Evolutionary conservation across 176 grass and related monocot genomes (phyloP), one percentile per base, ranked within the genome.

Genomic region (Hyparrhenia diplandra): DNA sequence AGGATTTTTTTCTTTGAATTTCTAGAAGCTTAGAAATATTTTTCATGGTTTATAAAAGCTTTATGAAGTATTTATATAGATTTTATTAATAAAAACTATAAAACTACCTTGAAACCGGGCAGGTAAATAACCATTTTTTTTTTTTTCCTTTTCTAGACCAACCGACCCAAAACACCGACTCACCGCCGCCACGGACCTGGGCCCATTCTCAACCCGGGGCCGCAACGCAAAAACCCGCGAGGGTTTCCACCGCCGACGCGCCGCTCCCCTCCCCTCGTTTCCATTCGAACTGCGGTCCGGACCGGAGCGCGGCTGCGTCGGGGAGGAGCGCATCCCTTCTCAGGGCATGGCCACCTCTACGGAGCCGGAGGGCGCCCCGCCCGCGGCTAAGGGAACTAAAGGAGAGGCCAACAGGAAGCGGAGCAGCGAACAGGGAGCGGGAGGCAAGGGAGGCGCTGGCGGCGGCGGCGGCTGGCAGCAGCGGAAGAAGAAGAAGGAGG

Each of bases 401-500:
- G 64, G 82, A 36, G 71, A 76, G 20, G 7, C 41, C 14, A 64
- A 47, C 52, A 45, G 10, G 80, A 87, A 80, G 28, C 74, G 75
- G 43, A 42, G 32, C 63, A 23, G 14, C 21, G 41, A 35, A 17
- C 69, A 32, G 6, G 51, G 71, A 17, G 51, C 4, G 74, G 61
- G 61, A 4, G 71, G 60, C 1, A 46, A 3, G 74, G 61, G 60
- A 3, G 71, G 60, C 0, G 77, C 13, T 13, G 13, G 70, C 24
- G 20, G 70, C 4, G 49, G 70, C 5, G 71, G 31, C 13, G 84
- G 61, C 2, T 76, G 39, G 37, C 36, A 75, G 43, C 93, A 89
- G 83, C 83, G 88, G 67, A 98, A 95, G 81, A 83, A 28, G 61
- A 83, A 29, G 61, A 83, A 82, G 40, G 82, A 89, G 47, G 58